Evolutionary conservation across 306 rosid genomes (phyloP).

Genomic region (cucumber (Cucumis sativus)): DNA sequence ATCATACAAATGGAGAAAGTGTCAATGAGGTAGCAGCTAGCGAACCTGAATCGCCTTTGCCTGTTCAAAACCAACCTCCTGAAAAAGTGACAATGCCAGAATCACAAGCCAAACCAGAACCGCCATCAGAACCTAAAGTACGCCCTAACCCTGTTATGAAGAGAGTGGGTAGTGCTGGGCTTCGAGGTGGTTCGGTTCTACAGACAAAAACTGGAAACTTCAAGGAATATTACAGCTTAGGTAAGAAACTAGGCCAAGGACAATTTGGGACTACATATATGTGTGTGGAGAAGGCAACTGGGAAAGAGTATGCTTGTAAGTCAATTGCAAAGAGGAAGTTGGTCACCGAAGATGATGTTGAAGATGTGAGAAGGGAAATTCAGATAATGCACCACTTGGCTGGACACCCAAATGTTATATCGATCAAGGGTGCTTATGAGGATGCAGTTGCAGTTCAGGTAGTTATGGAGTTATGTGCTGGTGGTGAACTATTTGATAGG

Average conservation of each 20-base stretch:
- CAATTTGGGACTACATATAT: slow-evolving; percentile 77
- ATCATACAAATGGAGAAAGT: slow-evolving; percentile 29
- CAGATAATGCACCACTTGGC: slow-evolving; percentile 98
- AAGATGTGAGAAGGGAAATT: slow-evolving; percentile 97
- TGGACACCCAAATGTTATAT: slow-evolving; percentile 84
- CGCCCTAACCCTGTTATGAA: slow-evolving; percentile 42
- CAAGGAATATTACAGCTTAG: slow-evolving; percentile 60
- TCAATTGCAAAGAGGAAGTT: slow-evolving; percentile 94
- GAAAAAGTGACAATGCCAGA: slow-evolving; percentile 69
- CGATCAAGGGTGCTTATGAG: slow-evolving; percentile 92
- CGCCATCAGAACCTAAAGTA: slow-evolving; percentile 23
- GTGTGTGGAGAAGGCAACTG: slow-evolving; percentile 74
- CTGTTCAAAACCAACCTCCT: slow-evolving; percentile 79
- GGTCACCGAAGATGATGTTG: slow-evolving; percentile 73
- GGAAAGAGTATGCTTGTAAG: slow-evolving; percentile 76
- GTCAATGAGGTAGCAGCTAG: slow-evolving; percentile 25
- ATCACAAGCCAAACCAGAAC: slow-evolving; percentile 28
- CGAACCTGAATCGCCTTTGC: slow-evolving; percentile 53
- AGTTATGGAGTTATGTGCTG: slow-evolving; percentile 95
- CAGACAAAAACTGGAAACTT: slow-evolving; percentile 58
- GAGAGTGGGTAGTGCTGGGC: slow-evolving; percentile 89
- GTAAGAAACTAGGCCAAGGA: slow-evolving; percentile 86
- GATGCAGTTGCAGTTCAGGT: slow-evolving; percentile 89
- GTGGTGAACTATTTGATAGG: slow-evolving; percentile 97
- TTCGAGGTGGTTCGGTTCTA: slow-evolving; percentile 61